phyloP scores from a whole-genome alignment of 441 rosid species.

The Macaranga tanarius region DNA sequence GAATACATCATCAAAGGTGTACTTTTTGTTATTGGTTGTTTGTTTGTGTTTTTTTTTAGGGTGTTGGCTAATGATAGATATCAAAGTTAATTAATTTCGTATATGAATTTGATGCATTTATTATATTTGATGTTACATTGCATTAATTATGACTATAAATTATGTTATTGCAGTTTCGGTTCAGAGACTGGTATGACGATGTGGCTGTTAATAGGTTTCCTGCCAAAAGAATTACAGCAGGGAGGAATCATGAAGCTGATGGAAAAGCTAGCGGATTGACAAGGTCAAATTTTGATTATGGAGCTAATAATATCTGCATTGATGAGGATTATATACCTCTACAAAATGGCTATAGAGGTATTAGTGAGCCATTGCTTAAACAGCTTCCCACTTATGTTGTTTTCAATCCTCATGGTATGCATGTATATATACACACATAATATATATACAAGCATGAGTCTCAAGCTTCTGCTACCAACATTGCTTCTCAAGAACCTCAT shows the following conservation, averaged over 20 bases:
- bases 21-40: not conserved
- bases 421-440: too few relatives aligned
- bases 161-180: not conserved
- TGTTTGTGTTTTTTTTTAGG: too few relatives aligned
- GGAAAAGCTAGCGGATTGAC: not conserved
- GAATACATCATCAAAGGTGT: not conserved
- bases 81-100: too few relatives aligned
- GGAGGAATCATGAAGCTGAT: not conserved
- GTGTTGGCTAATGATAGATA: not conserved
- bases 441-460: not conserved
- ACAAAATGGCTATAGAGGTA: not conserved
- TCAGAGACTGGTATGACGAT: not conserved
- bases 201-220: not conserved
- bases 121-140: too few relatives aligned
- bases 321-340: not conserved
- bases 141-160: not conserved
- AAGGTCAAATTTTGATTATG: not conserved
- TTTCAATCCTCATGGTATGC: not conserved
- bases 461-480: too few relatives aligned
- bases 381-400: not conserved
- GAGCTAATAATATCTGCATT: not conserved
- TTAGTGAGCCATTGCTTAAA: not conserved
- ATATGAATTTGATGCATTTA: too few relatives aligned
- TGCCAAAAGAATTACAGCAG: not conserved
- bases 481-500: too few relatives aligned